Evolutionary conservation across 1,284 basidiomycete genomes (phyloP).

Genomic region (Pseudozyma flocculosa): DNA sequence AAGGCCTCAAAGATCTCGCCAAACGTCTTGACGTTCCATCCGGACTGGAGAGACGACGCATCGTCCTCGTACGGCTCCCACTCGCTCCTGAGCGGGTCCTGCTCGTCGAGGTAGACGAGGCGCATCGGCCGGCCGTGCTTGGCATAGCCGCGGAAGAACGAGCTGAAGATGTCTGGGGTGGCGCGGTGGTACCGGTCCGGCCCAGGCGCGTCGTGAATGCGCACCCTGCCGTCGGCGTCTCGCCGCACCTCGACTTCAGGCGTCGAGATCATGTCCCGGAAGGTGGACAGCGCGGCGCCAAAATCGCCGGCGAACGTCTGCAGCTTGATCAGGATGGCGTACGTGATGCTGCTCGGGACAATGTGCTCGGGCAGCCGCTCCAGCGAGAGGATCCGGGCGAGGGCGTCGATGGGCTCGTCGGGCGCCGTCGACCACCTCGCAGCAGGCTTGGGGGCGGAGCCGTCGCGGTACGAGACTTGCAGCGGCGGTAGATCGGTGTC

Average conservation of each 20-base stretch:
- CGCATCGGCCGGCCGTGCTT: slow-evolving; percentile 9
- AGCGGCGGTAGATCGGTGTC: neutral
- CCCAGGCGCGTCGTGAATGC: slow-evolving; percentile 4
- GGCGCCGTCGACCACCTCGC: too few relatives aligned
- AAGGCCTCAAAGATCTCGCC: slow-evolving; percentile 27
- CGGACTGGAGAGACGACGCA: slow-evolving; percentile 8
- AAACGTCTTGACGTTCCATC: slow-evolving; percentile 29
- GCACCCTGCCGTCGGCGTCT: neutral
- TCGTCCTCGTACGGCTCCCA: slow-evolving; percentile 6
- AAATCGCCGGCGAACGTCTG: slow-evolving; percentile 22
- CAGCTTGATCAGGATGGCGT: slow-evolving; percentile 20
- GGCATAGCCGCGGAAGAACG: slow-evolving; percentile 29
- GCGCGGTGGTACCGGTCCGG: slow-evolving; percentile 5
- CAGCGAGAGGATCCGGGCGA: slow-evolving; percentile 9
- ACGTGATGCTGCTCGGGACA: slow-evolving; percentile 20
- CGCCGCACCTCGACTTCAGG: neutral
- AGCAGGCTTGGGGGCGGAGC: neutral
- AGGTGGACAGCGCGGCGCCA: slow-evolving; percentile 18
- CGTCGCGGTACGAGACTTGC: neutral
- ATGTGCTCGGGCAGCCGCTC: slow-evolving; percentile 5
- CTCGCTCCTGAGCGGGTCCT: slow-evolving; percentile 7
- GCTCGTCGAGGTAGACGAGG: slow-evolving; percentile 4
- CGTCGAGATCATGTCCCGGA: slow-evolving; percentile 30
- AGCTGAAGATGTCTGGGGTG: slow-evolving; percentile 18
- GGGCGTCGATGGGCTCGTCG: neutral